phyloP scores from a whole-genome alignment of 495 filamentous ascomycete species.

The Penicillium malachiteum region DNA sequence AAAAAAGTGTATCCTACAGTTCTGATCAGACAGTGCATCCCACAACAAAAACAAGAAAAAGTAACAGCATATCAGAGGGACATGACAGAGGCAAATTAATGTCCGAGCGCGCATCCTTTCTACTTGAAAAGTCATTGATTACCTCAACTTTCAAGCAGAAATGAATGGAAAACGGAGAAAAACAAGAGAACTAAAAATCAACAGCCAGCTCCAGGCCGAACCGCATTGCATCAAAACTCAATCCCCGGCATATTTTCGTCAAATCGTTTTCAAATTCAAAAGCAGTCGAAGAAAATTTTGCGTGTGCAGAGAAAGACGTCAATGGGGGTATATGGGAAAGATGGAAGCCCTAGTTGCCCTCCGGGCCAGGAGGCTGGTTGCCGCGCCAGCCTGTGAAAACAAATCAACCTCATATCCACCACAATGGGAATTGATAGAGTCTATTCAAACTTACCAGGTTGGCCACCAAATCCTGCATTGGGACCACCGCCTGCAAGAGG shows the following conservation, averaged over 20 bases:
- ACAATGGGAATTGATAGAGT: too few relatives aligned
- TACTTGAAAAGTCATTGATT: neutral
- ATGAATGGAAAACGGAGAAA: too few relatives aligned
- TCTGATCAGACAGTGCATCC: neutral
- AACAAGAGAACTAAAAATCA: neutral
- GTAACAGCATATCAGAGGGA: constrained; percentile 4
- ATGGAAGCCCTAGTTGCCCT: constrained; percentile 19
- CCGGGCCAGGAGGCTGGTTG: constrained; percentile 24
- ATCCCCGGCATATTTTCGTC: constrained; percentile 11
- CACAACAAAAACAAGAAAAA: neutral
- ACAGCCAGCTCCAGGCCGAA: constrained; percentile 3
- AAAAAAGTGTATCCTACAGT: neutral
- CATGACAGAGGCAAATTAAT: constrained; percentile 11
- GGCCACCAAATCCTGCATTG: constrained; percentile 34
- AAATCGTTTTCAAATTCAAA: constrained; percentile 10
- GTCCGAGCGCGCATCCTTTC: neutral
- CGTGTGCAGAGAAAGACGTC: constrained; percentile 9
- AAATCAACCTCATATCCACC: neutral
- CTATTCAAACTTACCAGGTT: constrained; percentile 33
- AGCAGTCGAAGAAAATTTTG: constrained; percentile 11
- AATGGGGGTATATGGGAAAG: constrained; percentile 14
- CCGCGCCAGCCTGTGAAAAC: constrained; percentile 31
- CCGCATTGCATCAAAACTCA: constrained; percentile 14
- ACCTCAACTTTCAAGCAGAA: constrained; percentile 3
- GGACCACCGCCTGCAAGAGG: constrained; percentile 24